A percentile compares a stretch with the other conserved stretches of the same genome.
Evolutionary conservation across 1,284 basidiomycete genomes (phyloP).

Genomic region (Tausonia pullulans): DNA sequence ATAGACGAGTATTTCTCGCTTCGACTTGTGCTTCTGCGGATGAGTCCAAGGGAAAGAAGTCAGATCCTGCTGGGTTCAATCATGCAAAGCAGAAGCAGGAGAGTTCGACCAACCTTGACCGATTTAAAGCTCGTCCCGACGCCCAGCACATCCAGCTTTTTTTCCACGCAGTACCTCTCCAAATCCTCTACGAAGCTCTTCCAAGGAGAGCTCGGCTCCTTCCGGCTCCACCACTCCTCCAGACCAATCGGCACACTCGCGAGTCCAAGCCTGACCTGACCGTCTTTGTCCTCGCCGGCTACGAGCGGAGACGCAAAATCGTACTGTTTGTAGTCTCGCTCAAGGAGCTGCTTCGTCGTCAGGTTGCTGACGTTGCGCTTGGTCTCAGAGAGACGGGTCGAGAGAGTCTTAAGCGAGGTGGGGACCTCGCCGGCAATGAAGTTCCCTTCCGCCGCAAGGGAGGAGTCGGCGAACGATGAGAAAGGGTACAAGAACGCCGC

Average conservation of each 20-base stretch:
- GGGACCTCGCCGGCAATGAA: conserved; percentile 12
- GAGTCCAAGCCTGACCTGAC: conserved; percentile 44
- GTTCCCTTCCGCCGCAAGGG: neutral
- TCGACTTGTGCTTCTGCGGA: conserved; percentile 9
- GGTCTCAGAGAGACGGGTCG: conserved; percentile 43
- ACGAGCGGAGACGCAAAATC: conserved; percentile 39
- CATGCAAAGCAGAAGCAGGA: conserved; percentile 41
- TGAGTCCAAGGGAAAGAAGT: conserved; percentile 47
- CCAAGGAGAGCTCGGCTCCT: conserved; percentile 28
- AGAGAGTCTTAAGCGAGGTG: conserved; percentile 34
- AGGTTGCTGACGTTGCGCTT: conserved; percentile 64
- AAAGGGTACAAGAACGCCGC: conserved; percentile 45
- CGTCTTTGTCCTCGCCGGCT: conserved; percentile 19
- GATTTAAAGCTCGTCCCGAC: conserved; percentile 54
- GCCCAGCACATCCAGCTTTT: conserved; percentile 54
- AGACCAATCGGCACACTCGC: conserved; percentile 66
- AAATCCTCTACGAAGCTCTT: conserved; percentile 40
- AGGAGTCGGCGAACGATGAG: conserved; percentile 20
- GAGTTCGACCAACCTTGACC: conserved; percentile 19
- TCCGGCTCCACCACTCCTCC: conserved; percentile 41
- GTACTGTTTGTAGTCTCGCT: conserved; percentile 90
- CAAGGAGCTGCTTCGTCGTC: conserved; percentile 60
- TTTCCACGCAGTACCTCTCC: conserved; percentile 54
- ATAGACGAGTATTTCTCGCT: conserved; percentile 18
- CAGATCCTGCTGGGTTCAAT: conserved; percentile 57